Evolutionary conservation across 2,329 filamentous ascomycete genomes (phyloP), one percentile per base, ranked within the genome.

Genomic region (Ophiobolus disseminans): DNA sequence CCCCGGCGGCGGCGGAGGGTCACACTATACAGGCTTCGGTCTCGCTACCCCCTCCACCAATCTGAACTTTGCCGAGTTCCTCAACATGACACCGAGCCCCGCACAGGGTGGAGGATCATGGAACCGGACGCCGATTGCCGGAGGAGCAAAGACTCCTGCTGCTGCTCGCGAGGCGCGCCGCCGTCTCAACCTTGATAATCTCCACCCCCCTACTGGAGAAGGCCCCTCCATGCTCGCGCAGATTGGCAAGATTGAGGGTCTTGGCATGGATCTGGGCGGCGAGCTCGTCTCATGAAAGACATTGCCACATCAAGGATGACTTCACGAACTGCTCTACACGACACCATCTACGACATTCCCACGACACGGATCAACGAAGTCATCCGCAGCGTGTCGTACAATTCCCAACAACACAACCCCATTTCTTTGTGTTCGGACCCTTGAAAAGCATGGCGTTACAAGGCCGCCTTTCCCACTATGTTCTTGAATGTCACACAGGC

Each of bases 61-160:
- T 38, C 95, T 97, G 74, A 95, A 97, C 76, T 96, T 97, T 76
- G 86, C 91, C 42, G 94, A 99, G 70, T 99, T 96, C 75, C 88
- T 97, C 69, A 97, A 97, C 75, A 93, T 97, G 71, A 96, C 94
- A 5, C 94, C 94, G 0, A 96, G 91, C 67, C 94, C 94, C 16
- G 94, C 91, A 20, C 94, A 97, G 76, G 57, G 64, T 21, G 55
- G 56, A 22, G 90, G 86, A 60, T 83, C 86, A 8, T 97, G 91
- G 89, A 76, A 76, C 23, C 78, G 82, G 23, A 86, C 84, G 25
- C 84, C 84, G 14, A 77, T 76, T 13, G 75, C 77, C 6, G 69
- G 70, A 9, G 43, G 43, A 5, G 20, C 43, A 14, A 90, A 88
- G 71, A 96, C 91, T 0, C 91, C 91, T 9, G 75, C 85, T 9